Evolutionary conservation across 208 protist genomes (phyloP).

Genomic region (Porcisia hertigi): DNA sequence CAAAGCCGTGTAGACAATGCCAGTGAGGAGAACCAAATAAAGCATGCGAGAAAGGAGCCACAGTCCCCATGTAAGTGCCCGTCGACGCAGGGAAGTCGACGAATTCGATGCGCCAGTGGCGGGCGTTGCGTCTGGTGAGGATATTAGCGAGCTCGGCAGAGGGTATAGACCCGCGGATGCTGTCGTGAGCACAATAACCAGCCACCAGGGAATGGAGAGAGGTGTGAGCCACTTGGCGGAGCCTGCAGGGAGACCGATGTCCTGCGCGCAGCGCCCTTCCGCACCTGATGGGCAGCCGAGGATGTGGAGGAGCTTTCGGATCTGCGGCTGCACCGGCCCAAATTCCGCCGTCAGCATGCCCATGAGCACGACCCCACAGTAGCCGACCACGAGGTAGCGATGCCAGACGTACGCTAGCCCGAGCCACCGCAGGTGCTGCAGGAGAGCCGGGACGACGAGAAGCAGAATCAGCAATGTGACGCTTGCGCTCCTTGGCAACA

Average conservation of each 20-base stretch:
- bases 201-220: slow-evolving; percentile 29
- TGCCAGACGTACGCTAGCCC: slow-evolving; percentile 29
- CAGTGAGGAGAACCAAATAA: slow-evolving; percentile 8
- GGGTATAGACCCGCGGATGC: slow-evolving; percentile 12
- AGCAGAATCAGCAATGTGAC: slow-evolving; percentile 28
- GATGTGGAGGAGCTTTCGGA: slow-evolving; percentile 11
- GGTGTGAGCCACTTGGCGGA: slow-evolving; percentile 26
- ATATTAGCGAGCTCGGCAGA: slow-evolving; percentile 12
- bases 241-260: slow-evolving; percentile 22
- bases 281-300: slow-evolving; percentile 20
- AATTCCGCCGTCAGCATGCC: slow-evolving; percentile 30
- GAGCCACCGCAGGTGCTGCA: slow-evolving; percentile 20
- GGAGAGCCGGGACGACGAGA: slow-evolving; percentile 16
- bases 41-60: neutral
- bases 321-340: slow-evolving; percentile 15
- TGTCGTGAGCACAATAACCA: slow-evolving; percentile 28
- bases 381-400: slow-evolving; percentile 29
- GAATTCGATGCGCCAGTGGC: neutral
- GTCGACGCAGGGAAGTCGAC: neutral
- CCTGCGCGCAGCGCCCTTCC: slow-evolving; percentile 21
- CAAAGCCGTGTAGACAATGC: slow-evolving; percentile 19
- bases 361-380: slow-evolving; percentile 33
- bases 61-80: slow-evolving; percentile 5
- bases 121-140: neutral
- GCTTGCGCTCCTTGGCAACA: slow-evolving; percentile 28